phyloP scores from a whole-genome alignment of 1,139 yeast species.

The Debaryomyces sp. region DNA sequence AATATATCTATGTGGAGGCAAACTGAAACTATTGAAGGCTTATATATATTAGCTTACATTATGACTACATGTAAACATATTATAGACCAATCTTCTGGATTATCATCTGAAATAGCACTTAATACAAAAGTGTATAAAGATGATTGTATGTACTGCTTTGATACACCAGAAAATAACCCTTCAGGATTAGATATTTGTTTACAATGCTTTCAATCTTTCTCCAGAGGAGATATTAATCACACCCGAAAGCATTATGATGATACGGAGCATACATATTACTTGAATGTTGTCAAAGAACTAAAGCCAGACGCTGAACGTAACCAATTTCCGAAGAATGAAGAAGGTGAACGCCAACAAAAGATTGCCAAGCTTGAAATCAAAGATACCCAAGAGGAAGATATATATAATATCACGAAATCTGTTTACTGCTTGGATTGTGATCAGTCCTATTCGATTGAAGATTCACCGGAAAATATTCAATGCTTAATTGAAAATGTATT shows the following conservation, averaged over 20 bases:
- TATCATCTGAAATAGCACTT: slow-evolving; percentile 22
- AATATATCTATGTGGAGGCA: background rate
- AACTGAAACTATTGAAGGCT: background rate
- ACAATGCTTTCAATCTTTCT: slow-evolving; percentile 64
- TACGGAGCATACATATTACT: slow-evolving; percentile 55
- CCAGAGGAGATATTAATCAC: slow-evolving; percentile 52
- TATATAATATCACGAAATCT: slow-evolving; percentile 52
- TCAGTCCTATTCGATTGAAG: slow-evolving; percentile 18
- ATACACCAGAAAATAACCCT: slow-evolving; percentile 61
- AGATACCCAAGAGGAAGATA: slow-evolving; percentile 69
- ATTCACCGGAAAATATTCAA: slow-evolving; percentile 26
- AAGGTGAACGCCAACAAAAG: slow-evolving; percentile 50
- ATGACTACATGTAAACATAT: slow-evolving; percentile 10
- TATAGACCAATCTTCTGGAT: slow-evolving; percentile 24
- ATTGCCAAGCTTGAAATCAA: slow-evolving; percentile 74
- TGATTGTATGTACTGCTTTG: slow-evolving; percentile 82
- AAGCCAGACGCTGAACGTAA: slow-evolving; percentile 39
- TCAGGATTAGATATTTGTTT: slow-evolving; percentile 76
- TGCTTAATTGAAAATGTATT: slow-evolving; percentile 52
- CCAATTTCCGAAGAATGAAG: slow-evolving; percentile 18
- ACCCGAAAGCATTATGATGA: slow-evolving; percentile 55
- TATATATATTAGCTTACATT: background rate
- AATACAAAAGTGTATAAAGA: slow-evolving; percentile 63
- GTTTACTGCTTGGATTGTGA: slow-evolving; percentile 48
- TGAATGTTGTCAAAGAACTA: slow-evolving; percentile 55